These are phyloP conservation scores for Fulvia fulva DNA, from an alignment of 2,329 filamentous ascomycete genomes.

Conservation along the genomic window DNA sequence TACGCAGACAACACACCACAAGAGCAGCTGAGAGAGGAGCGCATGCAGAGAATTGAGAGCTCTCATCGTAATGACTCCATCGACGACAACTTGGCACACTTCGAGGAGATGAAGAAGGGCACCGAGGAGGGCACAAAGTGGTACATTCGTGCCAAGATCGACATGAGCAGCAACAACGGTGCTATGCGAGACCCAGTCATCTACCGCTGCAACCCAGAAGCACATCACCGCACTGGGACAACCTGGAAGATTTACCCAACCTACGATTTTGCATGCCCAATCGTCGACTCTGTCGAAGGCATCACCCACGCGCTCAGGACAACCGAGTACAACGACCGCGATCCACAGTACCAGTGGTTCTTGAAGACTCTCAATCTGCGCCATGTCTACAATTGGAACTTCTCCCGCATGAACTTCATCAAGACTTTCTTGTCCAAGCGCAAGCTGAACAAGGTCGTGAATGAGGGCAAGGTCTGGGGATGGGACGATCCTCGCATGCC, in stretches of 20 bases:
- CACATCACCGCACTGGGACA: constrained; percentile 73
- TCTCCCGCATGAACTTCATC: constrained; percentile 79
- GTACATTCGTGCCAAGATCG: constrained; percentile 94
- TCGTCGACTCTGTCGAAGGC: constrained; percentile 75
- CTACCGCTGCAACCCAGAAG: constrained; percentile 78
- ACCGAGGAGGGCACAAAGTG: constrained; percentile 73
- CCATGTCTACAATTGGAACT: constrained; percentile 80
- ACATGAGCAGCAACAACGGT: constrained; percentile 87
- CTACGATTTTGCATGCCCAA: constrained; percentile 81
- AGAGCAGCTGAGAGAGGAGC: constrained; percentile 79
- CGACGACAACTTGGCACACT: constrained; percentile 80
- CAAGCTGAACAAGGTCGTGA: constrained; percentile 79
- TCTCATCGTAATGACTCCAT: constrained; percentile 71
- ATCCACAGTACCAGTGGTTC: constrained; percentile 86
- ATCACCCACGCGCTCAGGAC: constrained; percentile 80
- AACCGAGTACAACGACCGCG: constrained; percentile 83
- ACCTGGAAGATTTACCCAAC: constrained; percentile 84
- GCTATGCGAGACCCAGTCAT: constrained; percentile 95
- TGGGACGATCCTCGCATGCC: constrained; percentile 89
- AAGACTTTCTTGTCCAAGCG: constrained; percentile 79
- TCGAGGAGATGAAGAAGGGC: constrained; percentile 90
- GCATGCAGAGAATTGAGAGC: constrained; percentile 79
- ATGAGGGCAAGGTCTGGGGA: constrained; percentile 70
- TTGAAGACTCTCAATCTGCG: constrained; percentile 68
- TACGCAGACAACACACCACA: constrained; percentile 94